Conservation (phyloP, 2,329 filamentous ascomycete genomes). For the Cytospora piceae region DNA sequence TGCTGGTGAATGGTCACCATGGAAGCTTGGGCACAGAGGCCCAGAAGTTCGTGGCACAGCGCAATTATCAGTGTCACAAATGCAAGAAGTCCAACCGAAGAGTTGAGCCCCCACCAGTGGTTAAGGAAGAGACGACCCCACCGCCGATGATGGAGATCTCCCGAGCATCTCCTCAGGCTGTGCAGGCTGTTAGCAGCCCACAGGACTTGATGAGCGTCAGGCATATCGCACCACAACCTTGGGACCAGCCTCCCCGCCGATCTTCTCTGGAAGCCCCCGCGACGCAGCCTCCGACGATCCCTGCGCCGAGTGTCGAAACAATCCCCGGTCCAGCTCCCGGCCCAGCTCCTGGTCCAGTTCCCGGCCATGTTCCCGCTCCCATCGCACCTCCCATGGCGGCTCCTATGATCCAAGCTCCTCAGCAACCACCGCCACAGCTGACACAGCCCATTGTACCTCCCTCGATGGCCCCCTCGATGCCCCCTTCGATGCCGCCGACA, state of each 20-base stretch:
- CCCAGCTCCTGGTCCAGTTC: conserved; percentile 18
- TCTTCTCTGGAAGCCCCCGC: conserved; percentile 19
- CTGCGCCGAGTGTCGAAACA: conserved; percentile 12
- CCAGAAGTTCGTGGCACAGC: conserved; percentile 61
- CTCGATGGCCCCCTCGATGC: not conserved
- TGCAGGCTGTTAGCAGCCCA: conserved; percentile 29
- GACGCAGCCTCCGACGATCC: conserved; percentile 18
- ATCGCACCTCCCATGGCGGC: conserved; percentile 31
- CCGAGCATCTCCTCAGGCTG: conserved; percentile 36
- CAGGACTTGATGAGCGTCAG: conserved; percentile 29
- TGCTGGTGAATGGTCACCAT: conserved; percentile 55
- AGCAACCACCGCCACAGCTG: conserved; percentile 30
- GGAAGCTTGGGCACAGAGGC: conserved; percentile 58
- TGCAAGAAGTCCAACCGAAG: conserved; percentile 62
- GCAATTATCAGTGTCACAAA: conserved; percentile 75
- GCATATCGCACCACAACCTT: conserved; percentile 29
- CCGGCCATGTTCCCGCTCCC: conserved; percentile 22
- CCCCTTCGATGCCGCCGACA: conserved; percentile 27
- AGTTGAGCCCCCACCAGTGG: conserved; percentile 41
- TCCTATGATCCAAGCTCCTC: conserved; percentile 31
- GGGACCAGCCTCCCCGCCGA: conserved; percentile 26
- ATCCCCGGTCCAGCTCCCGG: conserved; percentile 19
- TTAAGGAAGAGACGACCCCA: conserved; percentile 37
- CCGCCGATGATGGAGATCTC: conserved; percentile 35
- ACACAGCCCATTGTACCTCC: conserved; percentile 37